Percentiles rank a stretch among this genome's conserved stretches.
Conservation (phyloP, 306 rosid species). For the Castanea crenata region DNA sequence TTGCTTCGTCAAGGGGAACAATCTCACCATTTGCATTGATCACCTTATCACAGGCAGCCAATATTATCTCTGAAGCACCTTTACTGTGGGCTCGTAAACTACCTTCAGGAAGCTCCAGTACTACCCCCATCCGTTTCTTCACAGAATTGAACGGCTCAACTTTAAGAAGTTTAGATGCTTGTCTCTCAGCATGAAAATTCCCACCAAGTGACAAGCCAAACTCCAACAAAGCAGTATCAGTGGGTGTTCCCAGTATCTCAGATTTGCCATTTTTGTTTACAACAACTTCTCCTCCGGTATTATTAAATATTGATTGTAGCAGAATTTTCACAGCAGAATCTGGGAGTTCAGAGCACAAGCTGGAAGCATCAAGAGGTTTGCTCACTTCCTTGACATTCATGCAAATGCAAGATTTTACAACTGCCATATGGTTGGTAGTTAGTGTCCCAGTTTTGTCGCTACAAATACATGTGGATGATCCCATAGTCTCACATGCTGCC, state of each 20-base stretch:
- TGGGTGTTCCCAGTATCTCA: conserved; percentile 85
- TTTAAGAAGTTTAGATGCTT: conserved; percentile 62
- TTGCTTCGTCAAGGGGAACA: conserved; percentile 75
- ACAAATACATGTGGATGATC: conserved; percentile 92
- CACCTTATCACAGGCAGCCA: conserved; percentile 87
- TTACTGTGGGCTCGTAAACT: conserved; percentile 83
- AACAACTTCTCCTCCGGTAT: conserved; percentile 94
- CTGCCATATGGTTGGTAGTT: conserved; percentile 93
- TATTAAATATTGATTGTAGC: conserved; percentile 74
- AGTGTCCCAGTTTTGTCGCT: conserved; percentile 97
- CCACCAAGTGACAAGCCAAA: conserved; percentile 86
- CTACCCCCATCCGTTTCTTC: conserved; percentile 86
- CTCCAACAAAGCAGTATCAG: conserved; percentile 82
- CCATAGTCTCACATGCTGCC: conserved; percentile 99
- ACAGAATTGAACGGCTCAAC: conserved; percentile 96
- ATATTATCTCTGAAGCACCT: conserved; percentile 93
- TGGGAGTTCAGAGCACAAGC: conserved; percentile 64
- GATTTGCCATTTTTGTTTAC: conserved; percentile 63
- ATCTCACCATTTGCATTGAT: conserved; percentile 66
- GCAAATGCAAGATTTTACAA: conserved; percentile 90
- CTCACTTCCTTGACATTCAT: conserved; percentile 60
- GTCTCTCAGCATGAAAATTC: conserved; percentile 64
- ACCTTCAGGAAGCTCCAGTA: conserved; percentile 71
- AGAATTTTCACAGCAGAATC: conserved; percentile 52
- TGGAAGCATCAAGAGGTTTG: conserved; percentile 33